These are phyloP conservation scores for Penstemon barbatus DNA, from an alignment of 257 asterid species.

Conservation along the genomic window DNA sequence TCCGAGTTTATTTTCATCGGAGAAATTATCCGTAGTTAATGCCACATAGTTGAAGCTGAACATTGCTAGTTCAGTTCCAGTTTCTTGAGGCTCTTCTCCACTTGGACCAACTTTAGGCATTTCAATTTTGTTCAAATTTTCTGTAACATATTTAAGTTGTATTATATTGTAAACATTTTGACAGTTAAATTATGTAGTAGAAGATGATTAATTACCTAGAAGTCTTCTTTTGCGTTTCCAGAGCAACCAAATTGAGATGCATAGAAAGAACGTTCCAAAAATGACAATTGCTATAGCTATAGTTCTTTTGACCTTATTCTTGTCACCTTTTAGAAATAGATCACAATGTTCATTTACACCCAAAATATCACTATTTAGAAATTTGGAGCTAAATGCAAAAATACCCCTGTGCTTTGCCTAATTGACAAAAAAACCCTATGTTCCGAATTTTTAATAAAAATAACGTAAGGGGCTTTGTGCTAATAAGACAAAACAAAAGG, in stretches of 20 bases:
- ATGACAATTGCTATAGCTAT: conserved; percentile 35
- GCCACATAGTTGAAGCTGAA: conserved; percentile 55
- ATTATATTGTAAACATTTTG: not conserved
- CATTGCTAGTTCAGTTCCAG: conserved; percentile 56
- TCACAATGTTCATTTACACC: not conserved
- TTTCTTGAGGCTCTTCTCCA: conserved; percentile 58
- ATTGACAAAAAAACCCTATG: too few species aligned
- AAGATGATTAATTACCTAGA: conserved; percentile 38
- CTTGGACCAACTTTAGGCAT: conserved; percentile 35
- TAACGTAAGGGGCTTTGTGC: too few species aligned
- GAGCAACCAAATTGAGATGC: conserved; percentile 42
- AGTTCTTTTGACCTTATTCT: conserved; percentile 28
- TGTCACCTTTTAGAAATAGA: conserved; percentile 31
- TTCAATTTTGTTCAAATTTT: conserved; percentile 28
- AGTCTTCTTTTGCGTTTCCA: conserved; percentile 35
- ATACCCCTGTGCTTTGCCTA: too few species aligned
- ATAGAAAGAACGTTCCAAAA: conserved; percentile 40
- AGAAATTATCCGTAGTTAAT: conserved; percentile 63
- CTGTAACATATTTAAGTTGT: conserved; percentile 32
- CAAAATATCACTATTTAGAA: not conserved
- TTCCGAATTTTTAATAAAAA: too few species aligned
- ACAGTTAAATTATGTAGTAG: not conserved
- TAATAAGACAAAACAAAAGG: too few species aligned
- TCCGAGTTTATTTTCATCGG: conserved; percentile 69
- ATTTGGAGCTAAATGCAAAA: too few species aligned